These are phyloP conservation scores for Schizosaccharomyces octosporus DNA, from an alignment of 805 yeast species.

Conservation along the genomic window DNA sequence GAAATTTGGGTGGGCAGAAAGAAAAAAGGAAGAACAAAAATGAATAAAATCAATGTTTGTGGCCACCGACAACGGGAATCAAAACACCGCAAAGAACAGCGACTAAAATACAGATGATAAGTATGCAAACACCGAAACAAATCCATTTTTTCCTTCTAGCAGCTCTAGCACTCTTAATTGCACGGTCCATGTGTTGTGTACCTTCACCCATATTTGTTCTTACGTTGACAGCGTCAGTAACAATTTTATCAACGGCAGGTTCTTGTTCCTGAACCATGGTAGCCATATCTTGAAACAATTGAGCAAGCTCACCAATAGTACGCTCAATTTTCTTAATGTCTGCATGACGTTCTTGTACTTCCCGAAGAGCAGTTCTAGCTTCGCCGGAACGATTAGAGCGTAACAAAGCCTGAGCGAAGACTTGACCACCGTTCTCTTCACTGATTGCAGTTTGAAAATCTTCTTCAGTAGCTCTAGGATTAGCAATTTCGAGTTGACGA, in stretches of 20 bases:
- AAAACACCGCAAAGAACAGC: conserved; percentile 49
- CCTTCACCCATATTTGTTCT: conserved; percentile 84
- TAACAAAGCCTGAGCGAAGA: conserved; percentile 76
- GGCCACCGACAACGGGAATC: conserved; percentile 3
- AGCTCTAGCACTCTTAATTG: conserved; percentile 64
- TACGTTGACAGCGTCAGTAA: conserved; percentile 57
- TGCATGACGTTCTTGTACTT: conserved; percentile 85
- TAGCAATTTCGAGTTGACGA: conserved; percentile 75
- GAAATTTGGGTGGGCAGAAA: too few relatives aligned
- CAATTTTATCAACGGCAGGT: conserved; percentile 57
- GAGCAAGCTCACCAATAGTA: conserved; percentile 86
- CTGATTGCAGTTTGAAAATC: conserved; percentile 31
- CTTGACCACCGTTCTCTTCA: conserved; percentile 62
- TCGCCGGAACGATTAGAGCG: conserved; percentile 79
- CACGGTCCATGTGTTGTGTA: conserved; percentile 77
- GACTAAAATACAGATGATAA: conserved; percentile 25
- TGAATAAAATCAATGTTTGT: not conserved
- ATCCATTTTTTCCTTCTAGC: conserved; percentile 82
- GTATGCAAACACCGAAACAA: conserved; percentile 36
- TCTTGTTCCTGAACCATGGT: conserved; percentile 89
- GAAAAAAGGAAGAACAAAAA: too few relatives aligned
- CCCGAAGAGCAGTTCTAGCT: conserved; percentile 82
- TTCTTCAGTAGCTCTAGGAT: conserved; percentile 36
- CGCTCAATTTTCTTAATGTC: conserved; percentile 85
- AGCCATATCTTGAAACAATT: conserved; percentile 88